phyloP scores from a whole-genome alignment of 768 basidiomycete species.

The Podaxis sp. region DNA sequence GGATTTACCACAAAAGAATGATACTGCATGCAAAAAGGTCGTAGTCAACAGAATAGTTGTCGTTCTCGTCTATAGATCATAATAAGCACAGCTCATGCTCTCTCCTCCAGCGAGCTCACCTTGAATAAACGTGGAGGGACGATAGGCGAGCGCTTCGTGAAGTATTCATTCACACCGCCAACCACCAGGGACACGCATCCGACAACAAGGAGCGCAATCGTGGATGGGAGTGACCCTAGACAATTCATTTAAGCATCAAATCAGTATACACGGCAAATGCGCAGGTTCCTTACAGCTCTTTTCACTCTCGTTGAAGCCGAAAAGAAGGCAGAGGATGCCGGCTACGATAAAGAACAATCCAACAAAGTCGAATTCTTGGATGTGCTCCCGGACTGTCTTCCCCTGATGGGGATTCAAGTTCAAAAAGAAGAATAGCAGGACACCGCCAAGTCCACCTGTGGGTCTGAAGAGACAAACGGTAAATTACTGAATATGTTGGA shows the following conservation, averaged over 20 bases:
- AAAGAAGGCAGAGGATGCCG: conserved; percentile 65
- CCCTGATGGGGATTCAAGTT: conserved; percentile 76
- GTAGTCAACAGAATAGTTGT: conserved; percentile 59
- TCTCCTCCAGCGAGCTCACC: conserved; percentile 30
- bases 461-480: conserved; percentile 42
- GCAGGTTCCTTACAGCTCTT: conserved; percentile 50
- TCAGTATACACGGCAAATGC: not conserved
- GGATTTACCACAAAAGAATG: conserved; percentile 54
- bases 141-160: conserved; percentile 66
- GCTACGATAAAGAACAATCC: conserved; percentile 62
- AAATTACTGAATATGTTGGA: not conserved
- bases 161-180: conserved; percentile 57
- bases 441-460: conserved; percentile 66
- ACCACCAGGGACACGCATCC: conserved; percentile 53
- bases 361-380: conserved; percentile 69
- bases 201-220: conserved; percentile 61
- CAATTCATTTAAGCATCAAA: not conserved
- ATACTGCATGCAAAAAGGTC: conserved; percentile 61
- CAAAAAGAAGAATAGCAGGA: conserved; percentile 68
- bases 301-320: conserved; percentile 76
- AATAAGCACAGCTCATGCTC: not conserved
- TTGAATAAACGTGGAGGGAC: conserved; percentile 75
- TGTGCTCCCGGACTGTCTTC: conserved; percentile 55
- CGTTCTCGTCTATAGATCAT: conserved; percentile 59
- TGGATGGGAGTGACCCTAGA: conserved; percentile 57